Conservation (phyloP, 2,329 filamentous ascomycete genomes). For the Colletotrichum gloeosporioides region DNA sequence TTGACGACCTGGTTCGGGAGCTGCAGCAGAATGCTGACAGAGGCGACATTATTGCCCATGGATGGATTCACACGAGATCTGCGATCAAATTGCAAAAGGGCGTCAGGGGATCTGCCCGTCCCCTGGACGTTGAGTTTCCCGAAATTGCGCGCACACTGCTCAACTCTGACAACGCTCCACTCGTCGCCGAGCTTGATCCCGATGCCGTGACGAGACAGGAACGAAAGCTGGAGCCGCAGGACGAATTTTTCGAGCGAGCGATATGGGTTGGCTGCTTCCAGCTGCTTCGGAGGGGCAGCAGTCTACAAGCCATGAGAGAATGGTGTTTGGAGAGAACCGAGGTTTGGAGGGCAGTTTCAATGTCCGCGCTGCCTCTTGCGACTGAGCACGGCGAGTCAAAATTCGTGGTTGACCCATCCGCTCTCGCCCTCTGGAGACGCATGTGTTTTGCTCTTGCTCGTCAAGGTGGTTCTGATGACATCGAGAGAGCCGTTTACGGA, state of each 20-base stretch:
- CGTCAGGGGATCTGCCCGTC: constrained; percentile 46
- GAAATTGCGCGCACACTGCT: constrained; percentile 61
- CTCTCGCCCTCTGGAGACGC: constrained; percentile 74
- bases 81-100: constrained; percentile 91
- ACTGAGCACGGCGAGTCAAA: constrained; percentile 43
- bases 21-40: constrained; percentile 78
- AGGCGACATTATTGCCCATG: constrained; percentile 82
- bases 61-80: constrained; percentile 91
- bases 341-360: constrained; percentile 84
- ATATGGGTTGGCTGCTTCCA: constrained; percentile 96
- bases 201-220: constrained; percentile 85
- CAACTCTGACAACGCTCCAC: constrained; percentile 64
- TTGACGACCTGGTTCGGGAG: constrained; percentile 78
- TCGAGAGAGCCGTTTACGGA: constrained; percentile 90
- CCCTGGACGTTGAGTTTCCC: constrained; percentile 65
- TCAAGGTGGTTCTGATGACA: constrained; percentile 72
- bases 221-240: constrained; percentile 77
- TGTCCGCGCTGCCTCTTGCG: constrained; percentile 74
- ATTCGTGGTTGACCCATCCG: constrained; percentile 46
- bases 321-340: constrained; percentile 90
- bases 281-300: constrained; percentile 84
- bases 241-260: constrained; percentile 87
- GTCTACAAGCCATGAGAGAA: constrained; percentile 74
- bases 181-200: constrained; percentile 90
- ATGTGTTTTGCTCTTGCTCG: constrained; percentile 77